Conservation (phyloP, 1,139 yeast genomes). For the Blastobotrys persicus region DNA sequence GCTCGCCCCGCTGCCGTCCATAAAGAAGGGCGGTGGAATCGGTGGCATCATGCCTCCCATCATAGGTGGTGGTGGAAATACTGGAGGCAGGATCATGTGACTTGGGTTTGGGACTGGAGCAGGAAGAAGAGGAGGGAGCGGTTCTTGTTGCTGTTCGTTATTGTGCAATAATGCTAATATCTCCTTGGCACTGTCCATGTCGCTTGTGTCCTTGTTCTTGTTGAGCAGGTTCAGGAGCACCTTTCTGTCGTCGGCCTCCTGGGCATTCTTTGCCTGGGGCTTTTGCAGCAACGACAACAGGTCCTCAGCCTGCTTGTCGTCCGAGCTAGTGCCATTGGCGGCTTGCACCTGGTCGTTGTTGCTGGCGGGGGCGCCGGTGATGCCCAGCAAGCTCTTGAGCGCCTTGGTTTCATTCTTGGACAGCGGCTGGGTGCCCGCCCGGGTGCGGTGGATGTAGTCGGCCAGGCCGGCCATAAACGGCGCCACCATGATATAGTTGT, state of each 20-base stretch:
- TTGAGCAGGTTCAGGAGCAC: constrained; percentile 32
- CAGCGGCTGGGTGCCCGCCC: constrained; percentile 26
- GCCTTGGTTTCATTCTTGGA: constrained; percentile 36
- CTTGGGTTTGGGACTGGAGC: constrained; percentile 9
- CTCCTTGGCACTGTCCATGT: constrained; percentile 35
- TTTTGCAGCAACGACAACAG: constrained; percentile 7
- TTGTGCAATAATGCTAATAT: constrained; percentile 33
- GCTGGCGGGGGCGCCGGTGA: constrained; percentile 25
- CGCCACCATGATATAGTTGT: constrained; percentile 38
- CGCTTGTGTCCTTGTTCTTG: constrained; percentile 18
- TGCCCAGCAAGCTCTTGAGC: constrained; percentile 36
- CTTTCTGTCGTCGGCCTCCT: constrained; percentile 26
- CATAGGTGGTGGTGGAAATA: constrained; percentile 20
- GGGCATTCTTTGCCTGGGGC: not conserved
- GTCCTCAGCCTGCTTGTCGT: constrained; percentile 22
- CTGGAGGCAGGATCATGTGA: constrained; percentile 20
- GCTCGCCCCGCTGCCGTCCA: too few relatives aligned
- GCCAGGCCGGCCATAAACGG: constrained; percentile 39
- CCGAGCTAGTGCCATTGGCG: constrained; percentile 12
- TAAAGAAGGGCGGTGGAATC: constrained; percentile 9
- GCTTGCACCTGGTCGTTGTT: constrained; percentile 11
- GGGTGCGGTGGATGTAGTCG: constrained; percentile 32
- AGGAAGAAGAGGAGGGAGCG: too few relatives aligned
- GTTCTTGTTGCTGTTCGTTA: constrained; percentile 27
- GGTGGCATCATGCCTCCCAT: constrained; percentile 10